phyloP scores from a whole-genome alignment of 108 stramenopile species.

The Mediolabrus comicus region DNA sequence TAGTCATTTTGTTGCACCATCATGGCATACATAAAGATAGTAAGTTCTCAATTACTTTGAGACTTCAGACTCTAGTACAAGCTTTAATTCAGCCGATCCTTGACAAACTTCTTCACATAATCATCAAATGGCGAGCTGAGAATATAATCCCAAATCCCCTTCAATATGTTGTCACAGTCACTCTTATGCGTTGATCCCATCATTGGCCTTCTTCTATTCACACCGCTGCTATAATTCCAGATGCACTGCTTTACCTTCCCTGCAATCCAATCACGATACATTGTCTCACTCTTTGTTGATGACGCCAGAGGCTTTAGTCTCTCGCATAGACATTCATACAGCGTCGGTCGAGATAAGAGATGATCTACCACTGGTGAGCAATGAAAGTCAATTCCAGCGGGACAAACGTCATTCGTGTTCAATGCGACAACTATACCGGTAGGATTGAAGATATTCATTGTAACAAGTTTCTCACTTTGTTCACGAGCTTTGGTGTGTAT shows the following conservation, averaged over 20 bases:
- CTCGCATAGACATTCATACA: slow-evolving; percentile 14
- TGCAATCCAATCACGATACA: slow-evolving; percentile 29
- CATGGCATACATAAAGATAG: no score
- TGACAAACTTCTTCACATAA: slow-evolving; percentile 40
- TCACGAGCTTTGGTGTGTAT: slow-evolving; percentile 38
- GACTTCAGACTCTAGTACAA: no score
- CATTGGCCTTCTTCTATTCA: slow-evolving; percentile 59
- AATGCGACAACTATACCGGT: slow-evolving; percentile 36
- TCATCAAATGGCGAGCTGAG: slow-evolving; percentile 30
- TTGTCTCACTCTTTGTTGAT: slow-evolving; percentile 4
- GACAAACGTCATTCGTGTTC: slow-evolving; percentile 47
- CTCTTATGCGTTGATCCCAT: not conserved
- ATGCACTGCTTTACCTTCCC: slow-evolving; percentile 58
- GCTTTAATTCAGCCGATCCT: slow-evolving; percentile 25
- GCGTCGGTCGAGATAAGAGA: slow-evolving; percentile 24
- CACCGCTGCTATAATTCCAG: slow-evolving; percentile 79
- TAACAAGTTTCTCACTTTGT: slow-evolving; percentile 29
- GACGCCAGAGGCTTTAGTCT: slow-evolving; percentile 10
- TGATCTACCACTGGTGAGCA: slow-evolving; percentile 70
- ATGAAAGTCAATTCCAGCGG: slow-evolving; percentile 84
- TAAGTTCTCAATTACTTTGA: no score
- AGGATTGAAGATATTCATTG: slow-evolving; percentile 5
- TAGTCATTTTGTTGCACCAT: no score
- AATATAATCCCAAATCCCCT: slow-evolving; percentile 35
- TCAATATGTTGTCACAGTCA: slow-evolving; percentile 13